Evolutionary conservation across 257 asterid species (phyloP), one percentile per base, ranked within the genome.

Genomic region (Haberlea rhodopensis): DNA sequence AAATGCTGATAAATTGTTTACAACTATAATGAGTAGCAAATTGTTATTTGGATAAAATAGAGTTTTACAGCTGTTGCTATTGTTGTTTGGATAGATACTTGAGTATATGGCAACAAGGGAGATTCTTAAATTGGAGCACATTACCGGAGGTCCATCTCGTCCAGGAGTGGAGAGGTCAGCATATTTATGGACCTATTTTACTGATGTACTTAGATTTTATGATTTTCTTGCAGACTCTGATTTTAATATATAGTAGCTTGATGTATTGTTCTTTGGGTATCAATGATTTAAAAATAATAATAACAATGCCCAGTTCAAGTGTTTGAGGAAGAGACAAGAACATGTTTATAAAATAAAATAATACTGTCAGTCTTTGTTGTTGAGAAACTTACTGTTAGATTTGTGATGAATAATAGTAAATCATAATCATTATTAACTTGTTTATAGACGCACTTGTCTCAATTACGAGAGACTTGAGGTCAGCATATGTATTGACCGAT

Each of bases 161-260:
- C 94, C 85, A 26, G 97, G 97, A 75, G 94, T 81, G 66, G 96
- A 82, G 80, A 90, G 97, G 97, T 88, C 62, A 70, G 68, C 60
- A 64, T 63, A 56, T 27, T 46, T 32, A 25, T 37, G 55, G 61
- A 23, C 63, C 58, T 68, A 9, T 24, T 59, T 60, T 67, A 52
- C 45, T 22, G 52, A 52, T 71, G 16, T 37, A 27, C 23, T 26
- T 29, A 2, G 18, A 48, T 68, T 59, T 66, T 60, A 28, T 52
- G 27, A 52, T 59, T 53, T 63, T 53, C 58, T 37, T 31, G 45
- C 54, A 57, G 46, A 57, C 48, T 51, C 3, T 66, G 55, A 62
- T 60, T 53, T n/a, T 40, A 43, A 61, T 61, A 69, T 32, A 8
- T 66, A 53, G 2, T 21, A 43, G 62, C 23, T 62, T 23, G 31